These are phyloP conservation scores for Peronosclerospora sorghi DNA, from an alignment of 352 stramenopile genomes.

Conservation along the genomic window DNA sequence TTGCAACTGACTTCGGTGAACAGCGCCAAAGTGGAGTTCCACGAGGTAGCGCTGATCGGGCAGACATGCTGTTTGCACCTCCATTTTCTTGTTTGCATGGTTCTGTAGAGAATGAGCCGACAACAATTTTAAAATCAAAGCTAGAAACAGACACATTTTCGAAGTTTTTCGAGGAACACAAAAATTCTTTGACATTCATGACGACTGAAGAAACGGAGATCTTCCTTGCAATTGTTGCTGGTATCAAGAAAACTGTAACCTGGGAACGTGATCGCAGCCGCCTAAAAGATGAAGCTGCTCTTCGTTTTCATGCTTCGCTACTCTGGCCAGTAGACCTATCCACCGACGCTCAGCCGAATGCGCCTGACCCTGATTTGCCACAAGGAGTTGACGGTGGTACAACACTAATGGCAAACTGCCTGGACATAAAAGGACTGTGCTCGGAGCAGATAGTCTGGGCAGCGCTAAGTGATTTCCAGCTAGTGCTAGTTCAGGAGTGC, in stretches of 20 bases:
- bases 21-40: slow-evolving; percentile 17
- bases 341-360: neutral
- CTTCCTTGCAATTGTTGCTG: slow-evolving; percentile 44
- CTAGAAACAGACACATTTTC: slow-evolving; percentile 32
- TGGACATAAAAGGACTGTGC: slow-evolving; percentile 32
- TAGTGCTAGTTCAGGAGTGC: slow-evolving; percentile 63
- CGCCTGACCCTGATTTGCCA: neutral
- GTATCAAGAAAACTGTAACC: slow-evolving; percentile 36
- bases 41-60: slow-evolving; percentile 23
- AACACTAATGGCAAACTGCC: neutral
- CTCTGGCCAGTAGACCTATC: slow-evolving; percentile 39
- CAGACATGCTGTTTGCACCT: slow-evolving; percentile 50
- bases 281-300: slow-evolving; percentile 55
- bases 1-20: slow-evolving; percentile 48
- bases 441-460: slow-evolving; percentile 74
- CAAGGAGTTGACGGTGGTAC: slow-evolving; percentile 1
- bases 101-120: neutral
- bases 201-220: slow-evolving; percentile 19
- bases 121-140: slow-evolving; percentile 10
- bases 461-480: slow-evolving; percentile 51
- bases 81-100: slow-evolving; percentile 1
- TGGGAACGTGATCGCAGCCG: slow-evolving; percentile 49
- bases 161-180: slow-evolving; percentile 50
- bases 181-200: slow-evolving; percentile 43
- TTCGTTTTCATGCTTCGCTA: slow-evolving; percentile 63